Evolutionary conservation across 768 basidiomycete genomes (phyloP), one percentile per base, ranked within the genome.

Genomic region (Lentinula aciculospora): DNA sequence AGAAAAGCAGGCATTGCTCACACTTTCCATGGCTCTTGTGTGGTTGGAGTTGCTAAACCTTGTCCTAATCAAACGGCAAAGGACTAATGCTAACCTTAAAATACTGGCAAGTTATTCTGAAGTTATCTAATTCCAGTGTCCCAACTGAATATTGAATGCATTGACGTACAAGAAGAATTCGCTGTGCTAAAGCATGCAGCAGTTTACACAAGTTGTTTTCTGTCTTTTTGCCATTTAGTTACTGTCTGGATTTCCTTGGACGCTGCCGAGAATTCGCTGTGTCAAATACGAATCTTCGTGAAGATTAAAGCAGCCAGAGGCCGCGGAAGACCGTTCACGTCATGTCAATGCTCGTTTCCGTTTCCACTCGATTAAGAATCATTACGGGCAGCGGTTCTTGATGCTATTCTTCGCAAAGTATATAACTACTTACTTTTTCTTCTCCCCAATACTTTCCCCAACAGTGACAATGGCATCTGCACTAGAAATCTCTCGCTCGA

Each of bases 401-500:
- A 36, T 46, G 32, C 58, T 59, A 65, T 72, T 28, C 19, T 34
- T 4, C 12, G 19, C n/a, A 19, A 44, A 23, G 27, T 48, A 27
- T 34, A 55, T 53, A 58, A 58, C 25, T 15, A 32, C 28, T 56
- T 27, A 39, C 37, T 34, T 6, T 45, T 50, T 37, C 31, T 19
- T 53, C 46, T 6, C 60, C 17, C 59, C 56, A 21, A 44, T 51
- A 56, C 42, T 49, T 64, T 62, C 61, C 67, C 57, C 68, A 57
- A 53, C 58, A 46, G 69, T 67, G 66, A 49, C 65, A 19, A 32
- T 60, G 25, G 23, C 67, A 48, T 28, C 63, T 47, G 60, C 66
- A 7, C 58, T 81, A 54, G 68, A 59, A 54, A 72, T 71, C 1
- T 74, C 78, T 32, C 75, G 73, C 58, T 75, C 75, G 0, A 69